phyloP scores from a whole-genome alignment of 495 filamentous ascomycete species.

The Melanomma pulvis-pyrius region DNA sequence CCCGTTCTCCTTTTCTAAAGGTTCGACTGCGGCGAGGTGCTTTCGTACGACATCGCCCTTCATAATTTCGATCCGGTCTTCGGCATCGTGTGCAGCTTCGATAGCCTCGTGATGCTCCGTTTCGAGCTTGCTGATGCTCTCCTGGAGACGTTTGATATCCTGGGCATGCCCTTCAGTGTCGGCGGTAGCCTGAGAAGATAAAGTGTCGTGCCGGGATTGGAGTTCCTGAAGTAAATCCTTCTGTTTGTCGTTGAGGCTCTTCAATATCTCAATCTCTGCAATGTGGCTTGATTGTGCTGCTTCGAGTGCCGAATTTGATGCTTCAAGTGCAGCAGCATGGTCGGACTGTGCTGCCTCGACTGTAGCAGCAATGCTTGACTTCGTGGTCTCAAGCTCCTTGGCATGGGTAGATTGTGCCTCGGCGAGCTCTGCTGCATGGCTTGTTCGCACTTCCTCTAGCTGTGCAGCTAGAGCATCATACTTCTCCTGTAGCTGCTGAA shows the following conservation, averaged over 20 bases:
- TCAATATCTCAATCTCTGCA: neutral
- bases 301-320: neutral
- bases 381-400: neutral
- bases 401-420: neutral
- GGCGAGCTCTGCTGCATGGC: conserved; percentile 15
- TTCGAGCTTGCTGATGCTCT: conserved; percentile 22
- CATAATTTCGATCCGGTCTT: conserved; percentile 32
- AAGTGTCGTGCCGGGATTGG: conserved; percentile 6
- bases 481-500: conserved; percentile 33
- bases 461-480: conserved; percentile 26
- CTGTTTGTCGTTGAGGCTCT: neutral
- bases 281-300: neutral
- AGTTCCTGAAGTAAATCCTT: conserved; percentile 18
- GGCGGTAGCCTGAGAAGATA: conserved; percentile 1
- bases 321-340: conserved; percentile 6
- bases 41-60: conserved; percentile 33
- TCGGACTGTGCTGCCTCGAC: conserved; percentile 1
- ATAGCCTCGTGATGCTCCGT: conserved; percentile 8
- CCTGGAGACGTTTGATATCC: conserved; percentile 19
- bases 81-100: conserved; percentile 8
- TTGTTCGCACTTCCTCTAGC: conserved; percentile 7
- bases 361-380: neutral
- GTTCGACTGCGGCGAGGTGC: conserved; percentile 30
- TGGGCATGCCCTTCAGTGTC: conserved; percentile 15
- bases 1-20: conserved; percentile 30